These are phyloP conservation scores for Tylopilus rubrobrunneus DNA, from an alignment of 768 basidiomycete species.

Conservation along the genomic window DNA sequence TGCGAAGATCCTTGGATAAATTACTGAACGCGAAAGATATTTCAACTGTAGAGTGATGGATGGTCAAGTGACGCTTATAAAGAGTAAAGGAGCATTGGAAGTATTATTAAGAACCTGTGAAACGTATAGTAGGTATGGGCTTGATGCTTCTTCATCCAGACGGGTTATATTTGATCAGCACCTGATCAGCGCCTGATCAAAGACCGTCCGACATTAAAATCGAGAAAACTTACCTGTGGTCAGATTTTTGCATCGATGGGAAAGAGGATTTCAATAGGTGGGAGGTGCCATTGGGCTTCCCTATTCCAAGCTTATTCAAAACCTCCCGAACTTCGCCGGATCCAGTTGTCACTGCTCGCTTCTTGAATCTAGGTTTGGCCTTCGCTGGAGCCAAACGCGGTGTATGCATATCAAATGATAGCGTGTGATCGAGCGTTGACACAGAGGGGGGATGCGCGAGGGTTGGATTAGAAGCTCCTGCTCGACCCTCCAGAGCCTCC, in stretches of 20 bases:
- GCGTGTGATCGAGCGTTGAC: slow-evolving; percentile 70
- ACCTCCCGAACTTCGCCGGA: slow-evolving; percentile 78
- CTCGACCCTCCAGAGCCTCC: slow-evolving; percentile 84
- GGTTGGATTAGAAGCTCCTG: slow-evolving; percentile 76
- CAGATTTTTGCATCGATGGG: slow-evolving; percentile 46
- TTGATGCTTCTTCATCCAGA: slow-evolving; percentile 13
- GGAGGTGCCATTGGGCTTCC: slow-evolving; percentile 57
- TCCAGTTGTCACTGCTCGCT: slow-evolving; percentile 45
- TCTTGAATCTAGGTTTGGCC: slow-evolving; percentile 55
- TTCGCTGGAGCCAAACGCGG: slow-evolving; percentile 44
- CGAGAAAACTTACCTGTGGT: slow-evolving; percentile 34
- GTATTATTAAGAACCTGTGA: slow-evolving; percentile 14
- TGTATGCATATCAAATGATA: slow-evolving; percentile 42
- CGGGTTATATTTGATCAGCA: slow-evolving; percentile 4
- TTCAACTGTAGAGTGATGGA: slow-evolving; percentile 11
- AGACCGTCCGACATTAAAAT: not conserved
- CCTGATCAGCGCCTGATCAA: not conserved
- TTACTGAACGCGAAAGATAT: slow-evolving; percentile 13
- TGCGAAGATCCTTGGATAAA: slow-evolving; percentile 16
- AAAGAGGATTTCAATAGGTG: slow-evolving; percentile 71
- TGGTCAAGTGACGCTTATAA: not conserved
- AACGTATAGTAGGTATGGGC: slow-evolving; percentile 4
- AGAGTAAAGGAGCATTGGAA: slow-evolving; percentile 4
- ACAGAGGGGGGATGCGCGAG: slow-evolving; percentile 67
- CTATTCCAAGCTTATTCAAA: slow-evolving; percentile 77